phyloP scores from a whole-genome alignment of 768 basidiomycete genomes.

The Dentipellis fragilis region DNA sequence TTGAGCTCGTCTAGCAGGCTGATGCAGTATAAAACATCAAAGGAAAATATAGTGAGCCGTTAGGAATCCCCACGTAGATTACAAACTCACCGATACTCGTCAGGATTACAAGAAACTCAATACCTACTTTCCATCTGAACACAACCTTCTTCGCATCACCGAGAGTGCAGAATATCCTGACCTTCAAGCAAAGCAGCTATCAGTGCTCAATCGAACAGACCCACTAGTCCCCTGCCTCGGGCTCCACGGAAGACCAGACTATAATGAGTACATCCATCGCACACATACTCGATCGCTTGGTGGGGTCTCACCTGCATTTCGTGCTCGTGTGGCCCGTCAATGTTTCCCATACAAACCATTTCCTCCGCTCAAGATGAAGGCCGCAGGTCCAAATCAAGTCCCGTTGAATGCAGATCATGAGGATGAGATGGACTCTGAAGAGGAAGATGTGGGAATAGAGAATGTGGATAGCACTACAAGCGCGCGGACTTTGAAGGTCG shows the following conservation, averaged over 20 bases:
- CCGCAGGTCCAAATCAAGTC: background rate
- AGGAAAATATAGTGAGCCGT: too few relatives aligned
- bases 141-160: background rate
- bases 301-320: background rate
- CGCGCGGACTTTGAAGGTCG: background rate
- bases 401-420: too few relatives aligned
- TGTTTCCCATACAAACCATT: background rate
- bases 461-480: too few relatives aligned
- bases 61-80: too few relatives aligned
- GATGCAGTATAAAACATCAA: too few relatives aligned
- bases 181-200: background rate
- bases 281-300: conserved; percentile 5
- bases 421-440: too few relatives aligned
- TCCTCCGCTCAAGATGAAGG: background rate
- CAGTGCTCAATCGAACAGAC: background rate
- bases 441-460: too few relatives aligned
- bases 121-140: background rate
- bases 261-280: conserved; percentile 2
- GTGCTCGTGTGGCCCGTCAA: background rate
- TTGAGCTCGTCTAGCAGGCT: too few relatives aligned
- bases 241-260: background rate
- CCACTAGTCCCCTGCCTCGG: background rate
- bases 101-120: background rate
- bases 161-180: background rate
- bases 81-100: too few relatives aligned